A percentile compares a stretch with the other conserved stretches of the same genome.
phyloP scores from a whole-genome alignment of 768 basidiomycete genomes.

The Fibroporia radiculosa region DNA sequence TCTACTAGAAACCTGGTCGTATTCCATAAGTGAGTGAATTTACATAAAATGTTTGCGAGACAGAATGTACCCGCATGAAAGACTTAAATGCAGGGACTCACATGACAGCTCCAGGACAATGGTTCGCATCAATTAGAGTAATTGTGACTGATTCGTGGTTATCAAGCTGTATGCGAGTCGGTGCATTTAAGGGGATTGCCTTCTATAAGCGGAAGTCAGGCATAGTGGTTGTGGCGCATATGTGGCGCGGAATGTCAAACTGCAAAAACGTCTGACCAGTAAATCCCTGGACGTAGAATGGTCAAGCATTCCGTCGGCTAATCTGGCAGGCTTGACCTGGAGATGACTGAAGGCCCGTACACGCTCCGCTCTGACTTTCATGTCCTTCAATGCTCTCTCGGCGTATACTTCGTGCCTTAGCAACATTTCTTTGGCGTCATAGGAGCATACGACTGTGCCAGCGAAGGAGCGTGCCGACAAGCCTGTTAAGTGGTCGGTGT shows the following conservation, averaged over 20 bases:
- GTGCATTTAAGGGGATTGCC: constrained; percentile 52
- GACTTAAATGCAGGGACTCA: constrained; percentile 36
- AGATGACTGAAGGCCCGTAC: constrained; percentile 61
- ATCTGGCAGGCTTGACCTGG: constrained; percentile 42
- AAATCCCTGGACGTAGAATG: constrained; percentile 58
- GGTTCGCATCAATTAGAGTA: constrained; percentile 86
- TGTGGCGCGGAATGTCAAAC: not conserved
- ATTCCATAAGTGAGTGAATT: not conserved
- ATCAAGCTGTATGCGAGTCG: constrained; percentile 52
- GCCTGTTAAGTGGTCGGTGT: constrained; percentile 81
- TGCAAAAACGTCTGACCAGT: constrained; percentile 36
- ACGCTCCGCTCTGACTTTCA: constrained; percentile 41
- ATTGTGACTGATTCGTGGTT: constrained; percentile 54
- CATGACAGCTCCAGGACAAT: constrained; percentile 94
- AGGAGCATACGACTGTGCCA: constrained; percentile 66
- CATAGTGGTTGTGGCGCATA: not conserved
- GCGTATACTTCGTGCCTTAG: constrained; percentile 64
- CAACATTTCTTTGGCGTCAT: constrained; percentile 82
- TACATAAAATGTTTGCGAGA: not conserved
- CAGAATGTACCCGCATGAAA: not conserved
- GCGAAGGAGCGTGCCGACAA: constrained; percentile 70
- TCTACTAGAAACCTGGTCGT: constrained; percentile 73
- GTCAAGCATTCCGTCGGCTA: constrained; percentile 39
- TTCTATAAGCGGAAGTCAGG: constrained; percentile 30
- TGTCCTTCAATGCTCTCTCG: constrained; percentile 52